Base-by-base conservation (phyloP, 352 stramenopile genomes). In the Globisporangium megalacanthum region DNA sequence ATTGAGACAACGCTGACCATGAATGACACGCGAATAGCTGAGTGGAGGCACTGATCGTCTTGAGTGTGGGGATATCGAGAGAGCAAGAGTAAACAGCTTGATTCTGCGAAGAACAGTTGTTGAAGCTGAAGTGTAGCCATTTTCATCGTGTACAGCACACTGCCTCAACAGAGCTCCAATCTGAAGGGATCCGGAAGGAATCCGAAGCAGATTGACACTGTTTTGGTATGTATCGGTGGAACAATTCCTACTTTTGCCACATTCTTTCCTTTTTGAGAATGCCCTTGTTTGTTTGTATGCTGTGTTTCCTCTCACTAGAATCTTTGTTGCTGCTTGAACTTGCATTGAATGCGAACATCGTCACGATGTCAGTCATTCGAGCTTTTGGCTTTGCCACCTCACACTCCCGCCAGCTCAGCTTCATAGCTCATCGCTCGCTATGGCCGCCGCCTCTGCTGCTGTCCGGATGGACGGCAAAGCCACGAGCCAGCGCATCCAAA, bases 401-500 rank as follows among this genome's bases (percentile, higher is more conserved):
- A 20, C 41, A 47, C n/a, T n/a, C n/a, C n/a, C n/a, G n/a, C n/a
- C 35, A 13, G 6, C 35, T 13, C 35, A 39, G 35, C 35, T 9
- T 39, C 35, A 5, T 13, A 14, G 2, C 8, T 31, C 17, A 45
- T 19, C 29, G 6, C 31, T 14, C 31, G 41, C 33, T 19, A 54
- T 54, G 49, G n/a, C 33, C 17, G 2, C 36, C 53, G 15, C n/a
- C n/a, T 37, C 50, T 8, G 42, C 25, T 36, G 33, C 58, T 15
- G 35, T 61, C 41, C 20, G 67, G 15, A 53, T 95, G 15, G 83
- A 94, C 62, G 94, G 95, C 56, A 97, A 94, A 65, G 76, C 77
- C 35, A 96, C 93, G 52, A 96, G 92, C 64, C 71, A 75, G 8
- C 52, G 57, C 22, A 87, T 98, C 57, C 78, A 83, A 52, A 54